Base-by-base conservation (phyloP, 2,329 filamentous ascomycete genomes). In the Pseudogymnoascus sp. region DNA sequence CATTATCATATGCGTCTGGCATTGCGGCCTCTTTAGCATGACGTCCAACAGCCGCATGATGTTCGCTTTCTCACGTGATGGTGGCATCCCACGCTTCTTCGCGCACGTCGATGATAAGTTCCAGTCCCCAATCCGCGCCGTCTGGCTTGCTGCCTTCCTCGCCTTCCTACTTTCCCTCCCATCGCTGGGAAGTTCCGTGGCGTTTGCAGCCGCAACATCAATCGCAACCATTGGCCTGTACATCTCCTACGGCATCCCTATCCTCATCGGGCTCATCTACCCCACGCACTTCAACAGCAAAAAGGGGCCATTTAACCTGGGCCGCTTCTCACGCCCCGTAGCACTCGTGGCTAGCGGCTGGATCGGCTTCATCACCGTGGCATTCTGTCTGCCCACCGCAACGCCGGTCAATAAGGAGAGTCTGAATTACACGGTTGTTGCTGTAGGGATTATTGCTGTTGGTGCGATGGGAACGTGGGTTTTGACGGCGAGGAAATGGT, bases 1-100 rank as follows among this genome's bases (percentile, higher is more conserved):
- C 12, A 76, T 85, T 64, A 83, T 85, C 66, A 72, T 85, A 33
- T 85, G 83, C 62, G 80, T 85, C 3, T 85, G 83, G 83, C 83
- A 85, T 68, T 84, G 81, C 63, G 83, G 82, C 0, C 74, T 85
- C 0, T 85, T 85, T 68, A 80, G 76, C 59, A 75, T 86, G 74
- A 85, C 82, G 0, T 78, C 75, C 59, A 84, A 84, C 67, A 79
- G 76, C 39, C 75, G 82, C 27, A 84, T 84, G 82, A 84, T 84
- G 80, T 84, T 83, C 66, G 81, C 81, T 0, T 84, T 84, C 66
- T 75, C 79, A 0, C 76, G 82, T 13, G 82, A 84, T 66, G 75
- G 79, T n/a, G 82, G 81, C 15, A 79, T 84, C 64, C 81, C 77
- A 33, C 69, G 74, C 8, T 82, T 82, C 71, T 85, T 85, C 72